Conservation (phyloP, 192 early-diverging fungal genomes). For the Mortierella alpina region DNA sequence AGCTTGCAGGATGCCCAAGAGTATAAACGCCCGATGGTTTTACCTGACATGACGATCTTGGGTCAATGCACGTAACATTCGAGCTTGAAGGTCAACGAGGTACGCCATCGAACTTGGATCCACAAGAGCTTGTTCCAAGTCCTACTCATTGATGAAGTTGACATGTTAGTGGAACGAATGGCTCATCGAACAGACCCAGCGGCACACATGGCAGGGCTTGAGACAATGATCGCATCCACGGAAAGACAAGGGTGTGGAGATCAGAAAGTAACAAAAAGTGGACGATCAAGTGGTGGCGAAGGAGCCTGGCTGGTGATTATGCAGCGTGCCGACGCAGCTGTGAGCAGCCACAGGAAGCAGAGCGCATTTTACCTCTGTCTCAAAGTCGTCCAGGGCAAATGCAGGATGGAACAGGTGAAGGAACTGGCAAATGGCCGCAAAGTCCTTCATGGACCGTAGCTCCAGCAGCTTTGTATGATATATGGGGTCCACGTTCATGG, state of each 20-base stretch:
- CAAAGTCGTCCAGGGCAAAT: constrained; percentile 55
- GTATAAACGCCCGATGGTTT: neutral
- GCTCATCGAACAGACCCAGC: neutral
- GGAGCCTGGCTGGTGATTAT: neutral
- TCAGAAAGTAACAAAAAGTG: neutral
- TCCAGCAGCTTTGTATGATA: constrained; percentile 39
- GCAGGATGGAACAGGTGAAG: constrained; percentile 71
- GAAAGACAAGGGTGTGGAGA: neutral
- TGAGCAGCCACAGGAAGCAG: neutral
- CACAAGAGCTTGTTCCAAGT: constrained; percentile 60
- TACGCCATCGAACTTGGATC: constrained; percentile 55
- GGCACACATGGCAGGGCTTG: neutral
- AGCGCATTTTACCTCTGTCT: constrained; percentile 35
- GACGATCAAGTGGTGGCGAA: too few relatives aligned
- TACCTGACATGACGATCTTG: constrained; percentile 61
- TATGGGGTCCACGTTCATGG: constrained; percentile 43
- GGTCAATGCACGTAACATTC: constrained; percentile 58
- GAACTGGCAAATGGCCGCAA: constrained; percentile 79
- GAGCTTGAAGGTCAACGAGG: constrained; percentile 59
- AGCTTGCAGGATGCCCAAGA: neutral
- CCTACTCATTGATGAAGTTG: constrained; percentile 37
- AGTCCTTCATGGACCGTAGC: constrained; percentile 60
- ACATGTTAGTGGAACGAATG: neutral
- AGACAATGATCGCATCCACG: neutral
- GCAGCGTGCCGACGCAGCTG: neutral